phyloP scores from a whole-genome alignment of 768 basidiomycete species.

The Suillus ampliporus region DNA sequence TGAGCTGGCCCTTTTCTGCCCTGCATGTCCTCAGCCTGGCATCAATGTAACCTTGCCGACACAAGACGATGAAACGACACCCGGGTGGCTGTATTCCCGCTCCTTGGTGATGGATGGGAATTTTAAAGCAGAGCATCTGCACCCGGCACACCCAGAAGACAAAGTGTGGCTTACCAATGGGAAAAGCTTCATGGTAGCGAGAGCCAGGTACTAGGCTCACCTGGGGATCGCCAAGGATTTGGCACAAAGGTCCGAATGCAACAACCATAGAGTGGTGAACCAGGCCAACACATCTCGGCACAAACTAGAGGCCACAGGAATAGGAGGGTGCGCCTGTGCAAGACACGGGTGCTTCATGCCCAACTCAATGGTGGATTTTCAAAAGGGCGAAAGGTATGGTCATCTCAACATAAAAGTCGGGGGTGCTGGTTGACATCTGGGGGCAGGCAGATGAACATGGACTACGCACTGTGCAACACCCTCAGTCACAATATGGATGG shows the following conservation, averaged over 20 bases:
- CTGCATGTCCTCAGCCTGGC: slow-evolving; percentile 15
- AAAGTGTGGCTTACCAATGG: slow-evolving; percentile 22
- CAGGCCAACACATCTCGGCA: slow-evolving; percentile 14
- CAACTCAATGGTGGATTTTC: slow-evolving; percentile 7
- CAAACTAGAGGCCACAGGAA: slow-evolving; percentile 32
- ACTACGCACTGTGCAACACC: neutral
- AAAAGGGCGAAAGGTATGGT: slow-evolving; percentile 29
- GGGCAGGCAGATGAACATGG: slow-evolving; percentile 16
- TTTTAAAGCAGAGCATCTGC: slow-evolving; percentile 2
- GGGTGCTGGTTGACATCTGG: slow-evolving; percentile 20
- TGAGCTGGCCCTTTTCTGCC: neutral
- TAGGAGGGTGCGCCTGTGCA: slow-evolving; percentile 36
- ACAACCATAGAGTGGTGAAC: slow-evolving; percentile 25
- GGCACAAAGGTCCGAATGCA: slow-evolving; percentile 17
- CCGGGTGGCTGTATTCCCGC: too few relatives aligned
- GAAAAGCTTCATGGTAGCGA: neutral
- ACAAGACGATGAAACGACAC: neutral
- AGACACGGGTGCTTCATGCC: slow-evolving; percentile 38
- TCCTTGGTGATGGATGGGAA: slow-evolving; percentile 3
- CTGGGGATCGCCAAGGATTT: neutral
- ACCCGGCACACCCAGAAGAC: slow-evolving; percentile 11
- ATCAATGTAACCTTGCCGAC: neutral
- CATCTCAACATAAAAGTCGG: too few relatives aligned
- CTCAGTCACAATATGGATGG: slow-evolving; percentile 2
- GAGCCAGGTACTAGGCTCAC: neutral